Evolutionary conservation across 331 rosid species (phyloP), one percentile per base, ranked within the genome.

Genomic region (Pyracantha coccinea): DNA sequence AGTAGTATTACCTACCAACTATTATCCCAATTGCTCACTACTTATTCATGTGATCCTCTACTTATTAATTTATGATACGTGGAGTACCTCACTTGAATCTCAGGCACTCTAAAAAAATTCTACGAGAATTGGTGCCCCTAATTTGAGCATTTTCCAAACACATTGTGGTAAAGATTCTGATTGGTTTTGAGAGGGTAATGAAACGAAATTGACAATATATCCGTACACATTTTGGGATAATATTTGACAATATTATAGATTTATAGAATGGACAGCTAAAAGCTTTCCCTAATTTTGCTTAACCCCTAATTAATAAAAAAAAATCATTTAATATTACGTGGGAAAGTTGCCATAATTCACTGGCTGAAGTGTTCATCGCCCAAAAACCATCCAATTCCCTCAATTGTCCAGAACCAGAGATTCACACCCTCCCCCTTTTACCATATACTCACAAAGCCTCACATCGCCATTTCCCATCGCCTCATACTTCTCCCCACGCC

Each of bases 301-400:
- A 65, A 32, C 69, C 69, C 69, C 16, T 32, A 65, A 32, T 19
- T 25, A 41, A 73, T n/a, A n/a, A 28, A 59, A 10, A 55, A 1
- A 15, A 61, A 27, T 61, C 14, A 10, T 16, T 28, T 31, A 29
- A 16, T 63, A 61, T n/a, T 61, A 73, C 76, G 68, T 72, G 76
- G 64, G 76, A 72, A 72, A 58, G 58, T 73, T 73, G 69, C 77
- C 77, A 61, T 27, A 61, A 73, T 60, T 73, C 69, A 14, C 61
- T 44, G 60, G 77, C 25, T 73, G 58, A 59, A 73, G 68, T 38
- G 68, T 41, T 59, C 67, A 58, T 72, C 54, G 38, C 25, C 76
- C 65, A 63, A 65, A 15, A 55, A 71, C 75, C 75, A 71, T 72
- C 68, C 76, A 38, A 72, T 35, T 58, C 28, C 25, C 35, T 6